Evolutionary conservation across 2,329 filamentous ascomycete genomes (phyloP), one percentile per base, ranked within the genome.

Genomic region (Alternaria incomplexa): DNA sequence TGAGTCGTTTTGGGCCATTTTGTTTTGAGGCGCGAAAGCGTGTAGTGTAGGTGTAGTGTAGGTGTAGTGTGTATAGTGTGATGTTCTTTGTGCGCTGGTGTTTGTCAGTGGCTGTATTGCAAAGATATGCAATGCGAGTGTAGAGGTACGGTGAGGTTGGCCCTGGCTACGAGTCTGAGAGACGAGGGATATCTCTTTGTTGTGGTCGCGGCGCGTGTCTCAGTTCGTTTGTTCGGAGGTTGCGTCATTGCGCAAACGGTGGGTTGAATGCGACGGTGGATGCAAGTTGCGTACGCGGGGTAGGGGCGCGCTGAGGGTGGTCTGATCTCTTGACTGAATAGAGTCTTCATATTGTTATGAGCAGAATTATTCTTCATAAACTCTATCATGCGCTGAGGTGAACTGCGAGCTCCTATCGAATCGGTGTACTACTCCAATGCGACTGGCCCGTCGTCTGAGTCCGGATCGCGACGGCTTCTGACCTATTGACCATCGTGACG

Each of bases 1-100:
- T 12, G 65, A 67, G 20, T 28, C 32, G 5, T 63, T 61, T n/a
- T 44, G 23, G 10, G 30, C 12, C 48, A 40, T 53, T 15, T n/a
- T n/a, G 25, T 13, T 2, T 25, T 45, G 23, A 6, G 25, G 23
- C 13, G 47, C 7, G 1, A 17, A 8, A 15, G 12, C 4, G n/a
- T 51, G 26, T 30, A 13, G n/a, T 20, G n/a, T 17, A n/a, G 8
- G 36, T n/a, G 8, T 20, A 20, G 20, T n/a, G n/a, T n/a, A n/a
- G n/a, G n/a, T 51, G 26, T 30, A 13, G n/a, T 20, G n/a, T 17
- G n/a, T 22, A 1, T 22, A 3, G 12, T 23, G 20, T 13, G 44
- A 23, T 46, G 44, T 23, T 13, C 20, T 40, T 40, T 40, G 11
- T 2, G 11, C 13, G 45, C 45, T 47, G 22, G 17, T 25, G 13